Conservation (phyloP, 495 filamentous ascomycete genomes). For the Barbatosphaeria neglecta region DNA sequence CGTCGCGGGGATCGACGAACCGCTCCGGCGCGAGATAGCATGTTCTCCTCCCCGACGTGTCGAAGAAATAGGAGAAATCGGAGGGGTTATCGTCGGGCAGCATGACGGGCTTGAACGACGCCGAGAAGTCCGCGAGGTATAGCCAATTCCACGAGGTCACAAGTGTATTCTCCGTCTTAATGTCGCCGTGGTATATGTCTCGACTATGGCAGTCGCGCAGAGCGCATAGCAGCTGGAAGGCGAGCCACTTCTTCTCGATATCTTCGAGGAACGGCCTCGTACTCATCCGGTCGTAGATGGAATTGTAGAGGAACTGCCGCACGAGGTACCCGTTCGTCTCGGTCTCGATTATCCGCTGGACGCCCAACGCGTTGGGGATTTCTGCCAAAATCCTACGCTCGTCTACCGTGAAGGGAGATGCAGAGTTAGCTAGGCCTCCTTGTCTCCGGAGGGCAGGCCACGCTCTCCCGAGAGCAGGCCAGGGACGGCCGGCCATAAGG, state of each 20-base stretch:
- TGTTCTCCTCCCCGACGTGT: conserved; percentile 81
- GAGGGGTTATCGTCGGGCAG: conserved; percentile 95
- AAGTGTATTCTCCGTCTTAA: conserved; percentile 93
- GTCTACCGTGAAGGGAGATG: conserved; percentile 49
- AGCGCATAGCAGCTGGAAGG: conserved; percentile 90
- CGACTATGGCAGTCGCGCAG: conserved; percentile 83
- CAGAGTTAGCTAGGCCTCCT: no score
- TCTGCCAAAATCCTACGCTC: conserved; percentile 70
- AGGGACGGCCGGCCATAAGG: no score
- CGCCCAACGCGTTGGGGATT: conserved; percentile 83
- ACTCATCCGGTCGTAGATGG: conserved; percentile 91
- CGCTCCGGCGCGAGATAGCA: conserved; percentile 95
- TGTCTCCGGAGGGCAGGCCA: no score
- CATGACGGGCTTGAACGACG: conserved; percentile 88
- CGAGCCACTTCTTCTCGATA: conserved; percentile 97
- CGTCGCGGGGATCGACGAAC: conserved; percentile 61
- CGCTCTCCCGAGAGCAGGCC: no score
- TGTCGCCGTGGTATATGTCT: conserved; percentile 93
- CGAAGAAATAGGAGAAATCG: conserved; percentile 96
- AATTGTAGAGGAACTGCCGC: conserved; percentile 93
- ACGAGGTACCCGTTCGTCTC: conserved; percentile 84
- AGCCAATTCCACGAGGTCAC: conserved; percentile 99
- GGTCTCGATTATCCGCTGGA: conserved; percentile 84
- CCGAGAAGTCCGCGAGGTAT: conserved; percentile 91
- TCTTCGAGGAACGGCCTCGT: conserved; percentile 95